Evolutionary conservation across 75 land plant genomes (phyloP).

Genomic region (Picea sitchensis): DNA sequence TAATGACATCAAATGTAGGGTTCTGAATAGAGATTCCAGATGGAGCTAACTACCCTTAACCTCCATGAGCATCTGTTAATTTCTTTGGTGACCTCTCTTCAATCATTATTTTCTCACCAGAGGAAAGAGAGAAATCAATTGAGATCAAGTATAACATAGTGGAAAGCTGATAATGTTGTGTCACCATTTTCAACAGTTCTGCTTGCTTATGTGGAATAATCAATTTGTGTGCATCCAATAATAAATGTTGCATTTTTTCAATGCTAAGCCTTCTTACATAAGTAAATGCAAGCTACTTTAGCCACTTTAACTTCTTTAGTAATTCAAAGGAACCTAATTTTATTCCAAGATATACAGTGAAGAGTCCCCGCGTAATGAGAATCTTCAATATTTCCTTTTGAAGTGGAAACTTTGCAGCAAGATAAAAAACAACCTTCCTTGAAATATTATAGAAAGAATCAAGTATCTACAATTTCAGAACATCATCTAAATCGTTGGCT

Average conservation of each 20-base stretch:
- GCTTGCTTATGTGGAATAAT: constrained; percentile 49
- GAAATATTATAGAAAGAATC: constrained; percentile 69
- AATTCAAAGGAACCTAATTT: constrained; percentile 68
- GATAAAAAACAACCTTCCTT: constrained; percentile 33
- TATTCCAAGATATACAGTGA: constrained; percentile 64
- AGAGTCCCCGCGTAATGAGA: constrained; percentile 65
- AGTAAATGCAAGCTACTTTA: constrained; percentile 50
- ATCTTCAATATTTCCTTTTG: constrained; percentile 74
- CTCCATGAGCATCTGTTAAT: constrained; percentile 66
- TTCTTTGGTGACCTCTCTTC: constrained; percentile 81
- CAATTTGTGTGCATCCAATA: constrained; percentile 56
- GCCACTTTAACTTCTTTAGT: constrained; percentile 71
- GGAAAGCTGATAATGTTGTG: constrained; percentile 55
- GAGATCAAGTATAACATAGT: constrained; percentile 76
- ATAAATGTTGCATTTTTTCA: constrained; percentile 63
- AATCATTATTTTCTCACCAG: constrained; percentile 75
- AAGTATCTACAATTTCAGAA: constrained; percentile 69
- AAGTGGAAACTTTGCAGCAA: constrained; percentile 40
- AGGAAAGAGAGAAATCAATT: constrained; percentile 59
- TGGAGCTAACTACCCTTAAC: constrained; percentile 79
- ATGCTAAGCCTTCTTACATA: constrained; percentile 51
- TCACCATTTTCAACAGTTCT: constrained; percentile 89
- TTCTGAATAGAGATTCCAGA: constrained; percentile 87
- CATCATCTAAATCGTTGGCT: constrained; percentile 30
- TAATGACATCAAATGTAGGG: constrained; percentile 93